Conservation (phyloP, 1,284 basidiomycete species). For the Microstroma glucosiphilum region DNA sequence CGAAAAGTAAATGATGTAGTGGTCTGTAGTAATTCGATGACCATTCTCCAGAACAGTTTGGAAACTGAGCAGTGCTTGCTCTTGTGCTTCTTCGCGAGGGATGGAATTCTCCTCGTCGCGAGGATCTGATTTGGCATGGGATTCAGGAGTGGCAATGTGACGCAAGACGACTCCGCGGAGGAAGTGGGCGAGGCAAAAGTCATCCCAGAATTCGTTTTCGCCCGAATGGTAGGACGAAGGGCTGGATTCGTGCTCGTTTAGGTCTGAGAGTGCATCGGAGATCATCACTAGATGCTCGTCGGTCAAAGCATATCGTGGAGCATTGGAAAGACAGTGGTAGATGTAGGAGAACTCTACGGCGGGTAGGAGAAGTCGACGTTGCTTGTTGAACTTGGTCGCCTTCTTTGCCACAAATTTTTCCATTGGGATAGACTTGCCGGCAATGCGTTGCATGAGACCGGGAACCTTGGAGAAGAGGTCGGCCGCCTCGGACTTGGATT, state of each 20-base stretch:
- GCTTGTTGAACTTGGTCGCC: constrained; percentile 38
- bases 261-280: constrained; percentile 29
- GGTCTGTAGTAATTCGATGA: constrained; percentile 33
- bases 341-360: constrained; percentile 47
- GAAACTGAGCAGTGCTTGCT: constrained; percentile 38
- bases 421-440: constrained; percentile 48
- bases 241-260: constrained; percentile 25
- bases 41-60: constrained; percentile 36
- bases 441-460: constrained; percentile 44
- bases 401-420: constrained; percentile 49
- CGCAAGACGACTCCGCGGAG: constrained; percentile 45
- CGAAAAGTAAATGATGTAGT: constrained; percentile 49
- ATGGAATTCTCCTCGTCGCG: constrained; percentile 11
- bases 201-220: constrained; percentile 36
- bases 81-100: constrained; percentile 33
- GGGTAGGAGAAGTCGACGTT: constrained; percentile 39
- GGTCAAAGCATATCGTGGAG: constrained; percentile 32
- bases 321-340: constrained; percentile 48
- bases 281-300: constrained; percentile 33
- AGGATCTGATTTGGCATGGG: constrained; percentile 28
- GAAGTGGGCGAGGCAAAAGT: constrained; percentile 46
- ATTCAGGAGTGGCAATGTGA: constrained; percentile 46
- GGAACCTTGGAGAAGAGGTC: constrained; percentile 36
- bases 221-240: constrained; percentile 26
- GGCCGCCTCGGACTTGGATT: constrained; percentile 23